These are phyloP conservation scores for Alternaria hordeiaustralica DNA, from an alignment of 2,329 filamentous ascomycete species.

Conservation along the genomic window DNA sequence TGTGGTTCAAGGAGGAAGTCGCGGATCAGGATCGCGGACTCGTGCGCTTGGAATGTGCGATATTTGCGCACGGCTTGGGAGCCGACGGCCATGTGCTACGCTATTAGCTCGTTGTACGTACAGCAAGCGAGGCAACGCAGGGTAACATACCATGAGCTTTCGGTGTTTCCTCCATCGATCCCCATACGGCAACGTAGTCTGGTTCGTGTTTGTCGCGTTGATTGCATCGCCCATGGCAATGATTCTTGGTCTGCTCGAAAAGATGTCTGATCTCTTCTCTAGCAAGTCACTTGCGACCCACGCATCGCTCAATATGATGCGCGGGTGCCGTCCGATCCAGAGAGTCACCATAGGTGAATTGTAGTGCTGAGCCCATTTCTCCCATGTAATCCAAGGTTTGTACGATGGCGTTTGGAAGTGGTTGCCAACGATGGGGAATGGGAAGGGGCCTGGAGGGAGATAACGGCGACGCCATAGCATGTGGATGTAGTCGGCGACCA, in stretches of 20 bases:
- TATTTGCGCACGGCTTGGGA: background rate
- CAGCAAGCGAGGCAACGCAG: accelerated
- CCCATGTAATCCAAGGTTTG: background rate
- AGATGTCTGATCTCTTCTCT: background rate
- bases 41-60: background rate
- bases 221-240: background rate
- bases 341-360: background rate
- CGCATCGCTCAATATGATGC: background rate
- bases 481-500: background rate
- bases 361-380: background rate
- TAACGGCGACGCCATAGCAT: background rate
- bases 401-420: background rate
- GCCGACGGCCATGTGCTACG: background rate
- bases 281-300: background rate
- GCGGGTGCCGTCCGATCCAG: background rate
- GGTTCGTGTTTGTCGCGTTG: background rate
- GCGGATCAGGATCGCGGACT: background rate
- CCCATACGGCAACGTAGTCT: background rate
- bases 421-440: background rate
- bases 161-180: background rate
- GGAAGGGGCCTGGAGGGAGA: background rate
- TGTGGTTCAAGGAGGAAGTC: background rate
- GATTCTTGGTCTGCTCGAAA: background rate
- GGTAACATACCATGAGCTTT: background rate
- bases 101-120: background rate